Evolutionary conservation across 371 early-diverging fungal species (phyloP).

Genomic region (Mortierella sp.): DNA sequence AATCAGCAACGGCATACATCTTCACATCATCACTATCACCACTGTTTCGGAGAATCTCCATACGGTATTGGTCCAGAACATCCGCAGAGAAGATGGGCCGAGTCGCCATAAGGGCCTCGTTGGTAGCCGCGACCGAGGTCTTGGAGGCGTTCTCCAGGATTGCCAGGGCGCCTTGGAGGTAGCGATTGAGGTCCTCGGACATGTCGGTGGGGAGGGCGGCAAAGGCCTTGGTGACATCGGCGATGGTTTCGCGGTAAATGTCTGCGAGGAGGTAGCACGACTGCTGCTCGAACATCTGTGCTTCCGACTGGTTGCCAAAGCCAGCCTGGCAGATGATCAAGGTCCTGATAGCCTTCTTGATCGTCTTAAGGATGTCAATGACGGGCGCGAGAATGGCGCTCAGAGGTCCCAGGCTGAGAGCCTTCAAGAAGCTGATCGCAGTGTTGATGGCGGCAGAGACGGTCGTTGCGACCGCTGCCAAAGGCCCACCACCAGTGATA

Average conservation of each 20-base stretch:
- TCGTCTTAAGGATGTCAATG: not conserved
- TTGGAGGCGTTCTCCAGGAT: conserved; percentile 32
- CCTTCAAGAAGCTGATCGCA: not conserved
- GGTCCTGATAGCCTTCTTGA: not conserved
- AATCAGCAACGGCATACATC: conserved; percentile 16
- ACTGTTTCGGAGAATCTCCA: conserved; percentile 20
- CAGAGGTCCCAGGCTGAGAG: not conserved
- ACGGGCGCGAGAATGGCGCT: not conserved
- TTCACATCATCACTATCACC: not conserved
- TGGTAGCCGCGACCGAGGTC: conserved; percentile 35
- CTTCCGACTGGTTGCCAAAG: not conserved
- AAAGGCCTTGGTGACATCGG: conserved; percentile 5
- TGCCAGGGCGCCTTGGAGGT: conserved; percentile 17
- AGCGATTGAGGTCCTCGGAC: conserved; percentile 19
- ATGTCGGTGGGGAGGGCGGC: conserved; percentile 21
- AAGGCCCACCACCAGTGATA: not conserved
- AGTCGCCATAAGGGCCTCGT: conserved; percentile 23
- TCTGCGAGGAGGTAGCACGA: conserved; percentile 21
- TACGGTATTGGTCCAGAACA: conserved; percentile 33
- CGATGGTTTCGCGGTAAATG: conserved; percentile 16
- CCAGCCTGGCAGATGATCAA: not conserved
- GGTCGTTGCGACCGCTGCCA: not conserved
- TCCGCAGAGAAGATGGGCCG: conserved; percentile 37
- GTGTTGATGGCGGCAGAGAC: not conserved
- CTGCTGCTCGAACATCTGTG: not conserved